These are phyloP conservation scores for Ceriops zippeliana DNA, from an alignment of 345 rosid species.

Conservation along the genomic window DNA sequence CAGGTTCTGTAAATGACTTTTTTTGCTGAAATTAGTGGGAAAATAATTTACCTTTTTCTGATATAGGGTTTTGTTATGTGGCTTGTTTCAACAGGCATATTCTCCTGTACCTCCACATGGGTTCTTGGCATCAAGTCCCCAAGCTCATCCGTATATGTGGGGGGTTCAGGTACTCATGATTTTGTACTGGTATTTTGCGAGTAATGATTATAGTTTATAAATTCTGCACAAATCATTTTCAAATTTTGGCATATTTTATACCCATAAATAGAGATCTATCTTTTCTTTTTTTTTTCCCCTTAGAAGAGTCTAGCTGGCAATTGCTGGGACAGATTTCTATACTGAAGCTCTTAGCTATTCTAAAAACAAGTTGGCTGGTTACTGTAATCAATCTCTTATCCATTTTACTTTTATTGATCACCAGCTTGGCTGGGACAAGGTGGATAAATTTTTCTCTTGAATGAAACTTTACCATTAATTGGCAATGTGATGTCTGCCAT, in stretches of 20 bases:
- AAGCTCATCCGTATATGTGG: constrained; percentile 99
- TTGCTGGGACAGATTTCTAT: neutral
- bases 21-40: neutral
- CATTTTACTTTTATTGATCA: too few species aligned
- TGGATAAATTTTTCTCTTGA: too few species aligned
- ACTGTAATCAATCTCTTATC: too few species aligned
- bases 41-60: constrained; percentile 9
- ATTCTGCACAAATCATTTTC: neutral
- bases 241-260: too few species aligned
- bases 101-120: constrained; percentile 95
- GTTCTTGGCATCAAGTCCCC: constrained; percentile 92
- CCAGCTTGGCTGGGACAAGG: too few species aligned
- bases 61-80: constrained; percentile 14
- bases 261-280: too few species aligned
- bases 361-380: neutral
- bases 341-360: neutral
- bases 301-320: too few species aligned
- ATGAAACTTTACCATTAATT: too few species aligned
- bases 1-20: constrained; percentile 51
- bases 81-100: constrained; percentile 56
- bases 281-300: too few species aligned
- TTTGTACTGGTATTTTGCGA: neutral
- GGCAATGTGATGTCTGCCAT: too few species aligned
- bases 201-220: neutral
- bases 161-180: constrained; percentile 79